phyloP scores from a whole-genome alignment of 768 basidiomycete species.

The Psilocybe cubensis region DNA sequence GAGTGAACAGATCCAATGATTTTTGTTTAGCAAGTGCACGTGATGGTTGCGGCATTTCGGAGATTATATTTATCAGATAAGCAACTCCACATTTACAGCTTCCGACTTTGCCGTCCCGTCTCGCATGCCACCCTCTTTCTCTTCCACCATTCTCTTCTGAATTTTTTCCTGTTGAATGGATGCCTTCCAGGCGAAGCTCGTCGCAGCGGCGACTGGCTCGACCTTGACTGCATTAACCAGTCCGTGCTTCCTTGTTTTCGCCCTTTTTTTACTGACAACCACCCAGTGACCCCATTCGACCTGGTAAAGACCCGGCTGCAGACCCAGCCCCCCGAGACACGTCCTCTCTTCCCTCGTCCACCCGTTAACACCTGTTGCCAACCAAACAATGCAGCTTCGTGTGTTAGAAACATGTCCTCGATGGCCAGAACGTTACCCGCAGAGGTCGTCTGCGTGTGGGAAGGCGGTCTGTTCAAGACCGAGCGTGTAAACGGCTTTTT shows the following conservation, averaged over 20 bases:
- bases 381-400: constrained; percentile 53
- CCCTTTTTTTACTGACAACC: constrained; percentile 6
- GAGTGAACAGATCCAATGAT: constrained; percentile 19
- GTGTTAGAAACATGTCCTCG: constrained; percentile 81
- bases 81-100: constrained; percentile 5
- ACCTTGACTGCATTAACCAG: constrained; percentile 84
- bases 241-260: constrained; percentile 34
- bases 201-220: constrained; percentile 80
- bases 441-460: constrained; percentile 82
- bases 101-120: constrained; percentile 6
- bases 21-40: constrained; percentile 25
- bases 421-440: constrained; percentile 55
- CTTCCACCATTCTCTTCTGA: constrained; percentile 1
- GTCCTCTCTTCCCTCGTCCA: constrained; percentile 54
- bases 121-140: constrained; percentile 6
- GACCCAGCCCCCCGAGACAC: constrained; percentile 72
- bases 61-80: constrained; percentile 39
- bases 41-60: constrained; percentile 13
- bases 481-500: constrained; percentile 85
- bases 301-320: constrained; percentile 97
- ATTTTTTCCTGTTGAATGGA: constrained; percentile 57
- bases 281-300: constrained; percentile 97
- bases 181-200: constrained; percentile 75
- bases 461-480: constrained; percentile 67
- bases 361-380: constrained; percentile 72